Base-by-base conservation (phyloP, 2,329 filamentous ascomycete genomes). In the Botrytis fragariae region DNA sequence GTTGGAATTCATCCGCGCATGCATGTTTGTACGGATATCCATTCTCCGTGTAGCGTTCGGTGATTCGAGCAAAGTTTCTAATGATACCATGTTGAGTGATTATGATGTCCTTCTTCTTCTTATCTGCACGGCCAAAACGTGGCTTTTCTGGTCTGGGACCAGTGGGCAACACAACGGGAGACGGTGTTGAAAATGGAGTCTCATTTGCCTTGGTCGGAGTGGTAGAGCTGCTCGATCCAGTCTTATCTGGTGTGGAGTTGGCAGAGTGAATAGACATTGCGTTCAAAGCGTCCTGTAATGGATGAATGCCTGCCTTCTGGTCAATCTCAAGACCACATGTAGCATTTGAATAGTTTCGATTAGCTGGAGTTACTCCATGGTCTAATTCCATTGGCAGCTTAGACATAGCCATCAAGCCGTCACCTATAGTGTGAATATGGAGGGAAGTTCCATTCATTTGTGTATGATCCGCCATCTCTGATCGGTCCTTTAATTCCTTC, bases 91-190 rank as follows among this genome's bases (percentile, higher is more conserved):
- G 25, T n/a, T 68, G 44, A 8, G 59, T 65, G 51, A 78, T 74
- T 35, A 77, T 60, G 54, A 78, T 74, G 20, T 77, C 76, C 54
- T 74, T 75, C 60, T 72, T 75, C 9, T 60, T 64, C 22, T 73
- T 74, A 39, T 76, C 73, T 22, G 72, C 35, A n/a, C 74, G 75
- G 67, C 60, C 44, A 37, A 61, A 64, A 37, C 44, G 59, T 12
- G 59, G 32, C 22, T 63, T 64, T 8, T 22, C 39, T 42, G 48
- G 48, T 37, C 65, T 69, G 32, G 37, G 68, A 10, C 57, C 54
- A 32, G 32, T 72, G 7, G n/a, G 32, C 12, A 69, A 69, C 18
- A 18, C 29, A 35, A 39, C 14, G 20, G 48, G 39, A 44, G 63
- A 61, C 3, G 25, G 51, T 25, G 48, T 60, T 42, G 62, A 37